Conservation (phyloP, 257 asterid genomes). For the Coffea canephora region DNA sequence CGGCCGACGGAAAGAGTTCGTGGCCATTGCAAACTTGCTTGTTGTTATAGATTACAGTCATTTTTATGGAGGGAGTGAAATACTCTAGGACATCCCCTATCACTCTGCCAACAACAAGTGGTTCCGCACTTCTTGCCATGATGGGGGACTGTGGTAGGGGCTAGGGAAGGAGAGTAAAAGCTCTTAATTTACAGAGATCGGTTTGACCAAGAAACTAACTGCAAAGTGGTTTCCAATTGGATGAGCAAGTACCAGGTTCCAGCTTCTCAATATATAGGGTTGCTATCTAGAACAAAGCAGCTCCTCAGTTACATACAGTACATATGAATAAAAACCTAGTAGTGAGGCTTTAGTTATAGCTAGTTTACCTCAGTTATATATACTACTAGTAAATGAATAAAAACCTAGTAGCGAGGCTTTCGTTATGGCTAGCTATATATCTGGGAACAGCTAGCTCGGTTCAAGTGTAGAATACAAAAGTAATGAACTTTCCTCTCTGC, state of each 20-base stretch:
- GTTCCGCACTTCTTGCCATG: slow-evolving; percentile 53
- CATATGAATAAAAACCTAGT: neutral
- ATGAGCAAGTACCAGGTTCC: neutral
- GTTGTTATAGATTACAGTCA: slow-evolving; percentile 43
- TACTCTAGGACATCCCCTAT: slow-evolving; percentile 71
- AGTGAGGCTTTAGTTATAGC: neutral
- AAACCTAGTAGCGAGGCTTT: no score
- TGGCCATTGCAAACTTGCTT: slow-evolving; percentile 66
- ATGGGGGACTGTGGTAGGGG: neutral
- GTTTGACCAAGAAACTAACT: neutral
- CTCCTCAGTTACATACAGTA: neutral
- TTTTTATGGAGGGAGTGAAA: slow-evolving; percentile 45
- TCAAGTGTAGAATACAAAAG: neutral
- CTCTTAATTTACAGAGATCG: neutral
- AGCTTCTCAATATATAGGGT: slow-evolving; percentile 2
- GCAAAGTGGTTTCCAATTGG: neutral
- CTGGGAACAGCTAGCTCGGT: neutral
- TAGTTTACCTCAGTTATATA: no score
- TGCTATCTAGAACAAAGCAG: no score
- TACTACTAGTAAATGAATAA: no score
- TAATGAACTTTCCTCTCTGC: neutral
- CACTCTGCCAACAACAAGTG: slow-evolving; percentile 73
- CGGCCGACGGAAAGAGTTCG: slow-evolving; percentile 68
- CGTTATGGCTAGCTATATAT: neutral
- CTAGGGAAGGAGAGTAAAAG: neutral